Evolutionary conservation across 176 grass and related monocot species (phyloP), one percentile per base, ranked within the genome.

Genomic region (Saccharum spontaneum): DNA sequence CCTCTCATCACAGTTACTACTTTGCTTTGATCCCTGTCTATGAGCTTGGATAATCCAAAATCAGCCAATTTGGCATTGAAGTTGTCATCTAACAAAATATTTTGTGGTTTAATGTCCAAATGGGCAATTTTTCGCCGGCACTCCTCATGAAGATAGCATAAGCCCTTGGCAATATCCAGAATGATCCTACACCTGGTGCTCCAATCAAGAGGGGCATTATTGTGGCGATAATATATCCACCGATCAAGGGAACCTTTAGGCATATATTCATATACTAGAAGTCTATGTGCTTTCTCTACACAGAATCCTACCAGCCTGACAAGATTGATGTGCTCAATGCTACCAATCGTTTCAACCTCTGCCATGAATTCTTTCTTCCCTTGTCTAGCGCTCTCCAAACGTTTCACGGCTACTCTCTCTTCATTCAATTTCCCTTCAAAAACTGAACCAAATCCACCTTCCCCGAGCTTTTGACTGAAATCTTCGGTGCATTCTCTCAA

Each of bases 381-480:
- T 63, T 63, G 61, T 63, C 61, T 63, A 63, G 84, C 84, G 20
- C 84, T 57, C 79, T 86, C 76, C 40, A 86, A 61, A 72, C 78
- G 60, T 68, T 87, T 87, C 34, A 89, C 82, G 6, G 87, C 69
- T 1, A 89, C 22, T 68, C 38, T 81, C 18, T 79, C 69, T 41
- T 85, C 87, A 64, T 71, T 82, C 67, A 89, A 46, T 79, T 69
- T 67, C 14, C 87, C 87, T 79, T 85, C 60, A 46, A 84, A 89
- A 26, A 85, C 69, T 0, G 69, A 80, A 18, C 87, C 87, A 54
- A 89, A 89, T 59, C 82, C 87, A 73, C 87, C 87, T 75, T 75
- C 82, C 54, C 82, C 87, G 4, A 89, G 82, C 60, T 89, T 89
- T 67, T 71, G 67, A 50, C 68, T 80, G 46, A 89, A 89, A 12